These are phyloP conservation scores for Claviceps pusilla DNA, from an alignment of 2,329 filamentous ascomycete genomes.

Conservation along the genomic window DNA sequence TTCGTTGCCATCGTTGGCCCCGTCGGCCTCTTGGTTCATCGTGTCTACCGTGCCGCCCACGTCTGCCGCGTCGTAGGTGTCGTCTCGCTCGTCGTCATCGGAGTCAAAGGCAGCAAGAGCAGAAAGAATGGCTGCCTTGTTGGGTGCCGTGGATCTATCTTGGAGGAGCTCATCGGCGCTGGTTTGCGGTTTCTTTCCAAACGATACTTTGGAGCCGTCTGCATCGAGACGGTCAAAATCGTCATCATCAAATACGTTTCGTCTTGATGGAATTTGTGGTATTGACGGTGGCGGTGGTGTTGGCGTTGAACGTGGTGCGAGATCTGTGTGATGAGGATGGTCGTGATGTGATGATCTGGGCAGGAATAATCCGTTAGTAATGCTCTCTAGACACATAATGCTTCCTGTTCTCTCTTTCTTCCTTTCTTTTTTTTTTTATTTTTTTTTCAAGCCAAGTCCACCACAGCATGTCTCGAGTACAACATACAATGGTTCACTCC, in stretches of 20 bases:
- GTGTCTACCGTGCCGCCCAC: constrained; percentile 78
- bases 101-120: constrained; percentile 80
- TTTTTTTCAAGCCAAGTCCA: no score
- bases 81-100: constrained; percentile 91
- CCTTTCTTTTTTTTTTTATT: no score
- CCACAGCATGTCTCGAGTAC: neutral
- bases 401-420: no score
- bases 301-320: constrained; percentile 47
- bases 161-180: constrained; percentile 60
- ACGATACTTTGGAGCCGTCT: constrained; percentile 53
- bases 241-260: constrained; percentile 68
- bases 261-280: constrained; percentile 37
- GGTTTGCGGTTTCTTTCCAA: constrained; percentile 53
- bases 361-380: constrained; percentile 8
- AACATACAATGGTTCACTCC: constrained; percentile 46
- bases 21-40: constrained; percentile 39
- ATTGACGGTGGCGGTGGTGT: constrained; percentile 13
- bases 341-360: constrained; percentile 15
- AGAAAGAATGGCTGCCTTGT: constrained; percentile 76
- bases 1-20: constrained; percentile 42
- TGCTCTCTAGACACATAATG: neutral
- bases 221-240: constrained; percentile 59
- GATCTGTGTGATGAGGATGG: constrained; percentile 16
- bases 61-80: constrained; percentile 87
- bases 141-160: constrained; percentile 48